phyloP scores from a whole-genome alignment of 345 rosid species.

The Diplotaxis tenuifolia region DNA sequence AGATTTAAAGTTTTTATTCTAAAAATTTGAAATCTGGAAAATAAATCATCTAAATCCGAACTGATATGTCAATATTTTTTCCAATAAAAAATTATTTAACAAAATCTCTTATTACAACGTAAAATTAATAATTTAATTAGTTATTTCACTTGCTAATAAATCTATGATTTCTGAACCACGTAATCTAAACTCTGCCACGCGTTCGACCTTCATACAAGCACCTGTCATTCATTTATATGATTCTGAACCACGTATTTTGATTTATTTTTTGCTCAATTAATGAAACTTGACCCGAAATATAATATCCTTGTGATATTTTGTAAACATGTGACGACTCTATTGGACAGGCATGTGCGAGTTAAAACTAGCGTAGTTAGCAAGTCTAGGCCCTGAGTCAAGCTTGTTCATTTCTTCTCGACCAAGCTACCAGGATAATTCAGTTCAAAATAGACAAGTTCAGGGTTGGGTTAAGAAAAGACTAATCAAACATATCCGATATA shows the following conservation, averaged over 20 bases:
- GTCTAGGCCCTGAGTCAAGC: neutral
- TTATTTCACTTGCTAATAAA: no score
- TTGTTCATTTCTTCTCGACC: neutral
- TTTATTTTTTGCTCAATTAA: neutral
- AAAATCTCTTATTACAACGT: no score
- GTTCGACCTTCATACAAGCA: neutral
- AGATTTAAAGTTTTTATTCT: no score
- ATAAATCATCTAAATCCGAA: no score
- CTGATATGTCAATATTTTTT: no score
- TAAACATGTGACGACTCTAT: neutral
- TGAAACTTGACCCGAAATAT: neutral
- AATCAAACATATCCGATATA: neutral
- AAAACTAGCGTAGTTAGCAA: neutral
- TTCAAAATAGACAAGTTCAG: neutral
- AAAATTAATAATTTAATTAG: no score
- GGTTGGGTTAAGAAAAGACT: neutral
- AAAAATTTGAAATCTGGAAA: no score
- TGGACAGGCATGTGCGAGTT: neutral
- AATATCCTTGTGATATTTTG: neutral
- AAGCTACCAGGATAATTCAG: neutral
- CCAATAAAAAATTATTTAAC: no score
- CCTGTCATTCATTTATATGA: neutral
- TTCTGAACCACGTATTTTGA: neutral
- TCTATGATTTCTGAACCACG: neutral
- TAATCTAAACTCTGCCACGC: neutral